These are phyloP conservation scores for Scheffersomyces illinoinensis DNA, from an alignment of 1,139 yeast species.

Conservation along the genomic window DNA sequence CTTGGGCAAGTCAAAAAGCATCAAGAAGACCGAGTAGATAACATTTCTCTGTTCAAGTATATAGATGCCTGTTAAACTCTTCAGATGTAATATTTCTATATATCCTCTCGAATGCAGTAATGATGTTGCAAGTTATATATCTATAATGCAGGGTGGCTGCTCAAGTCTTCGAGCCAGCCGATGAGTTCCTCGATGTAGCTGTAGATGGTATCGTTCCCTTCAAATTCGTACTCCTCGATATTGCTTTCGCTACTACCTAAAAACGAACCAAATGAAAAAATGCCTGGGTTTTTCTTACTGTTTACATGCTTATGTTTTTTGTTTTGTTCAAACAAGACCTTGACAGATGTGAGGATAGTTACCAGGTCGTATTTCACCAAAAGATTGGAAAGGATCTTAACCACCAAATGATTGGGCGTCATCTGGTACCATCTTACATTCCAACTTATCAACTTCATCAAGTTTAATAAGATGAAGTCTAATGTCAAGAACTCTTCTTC, in stretches of 20 bases:
- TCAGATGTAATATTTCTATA: neutral
- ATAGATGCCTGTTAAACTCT: neutral
- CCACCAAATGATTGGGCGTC: constrained; percentile 32
- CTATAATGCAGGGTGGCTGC: neutral
- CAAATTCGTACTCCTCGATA: constrained; percentile 24
- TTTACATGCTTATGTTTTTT: constrained; percentile 15
- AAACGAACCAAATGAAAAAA: constrained; percentile 16
- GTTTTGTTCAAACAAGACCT: constrained; percentile 37
- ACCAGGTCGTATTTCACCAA: constrained; percentile 33
- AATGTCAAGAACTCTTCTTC: constrained; percentile 32
- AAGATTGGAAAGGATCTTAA: constrained; percentile 30
- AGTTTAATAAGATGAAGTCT: constrained; percentile 35
- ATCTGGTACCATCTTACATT: constrained; percentile 45
- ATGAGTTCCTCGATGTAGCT: constrained; percentile 33
- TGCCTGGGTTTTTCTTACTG: constrained; percentile 9
- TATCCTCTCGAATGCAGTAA: neutral
- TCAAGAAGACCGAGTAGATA: constrained; percentile 17
- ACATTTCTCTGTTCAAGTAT: neutral
- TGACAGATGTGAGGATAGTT: constrained; percentile 30
- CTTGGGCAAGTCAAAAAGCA: constrained; percentile 36
- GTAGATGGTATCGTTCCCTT: constrained; percentile 34
- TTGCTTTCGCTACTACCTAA: constrained; percentile 12
- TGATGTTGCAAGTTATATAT: neutral
- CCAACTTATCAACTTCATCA: constrained; percentile 41
- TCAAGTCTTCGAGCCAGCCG: constrained; percentile 29